Percentiles rank a stretch among this genome's conserved stretches.
Evolutionary conservation across 257 asterid species (phyloP).

Genomic region (Leptodermis oblonga): DNA sequence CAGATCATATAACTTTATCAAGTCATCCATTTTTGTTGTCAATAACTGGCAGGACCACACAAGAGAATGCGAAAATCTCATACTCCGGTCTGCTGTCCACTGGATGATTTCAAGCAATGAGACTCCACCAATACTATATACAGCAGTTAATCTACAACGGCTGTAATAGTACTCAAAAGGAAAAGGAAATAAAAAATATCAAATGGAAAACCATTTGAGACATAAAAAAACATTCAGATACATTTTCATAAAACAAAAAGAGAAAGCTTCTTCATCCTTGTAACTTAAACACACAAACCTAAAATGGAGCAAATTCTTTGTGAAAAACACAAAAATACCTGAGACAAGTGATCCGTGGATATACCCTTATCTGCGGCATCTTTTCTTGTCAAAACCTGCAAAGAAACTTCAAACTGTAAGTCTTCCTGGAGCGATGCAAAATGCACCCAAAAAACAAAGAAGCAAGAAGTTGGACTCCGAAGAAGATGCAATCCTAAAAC

Average conservation of each 20-base stretch:
- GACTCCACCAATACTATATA: background rate
- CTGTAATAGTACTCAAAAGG: background rate
- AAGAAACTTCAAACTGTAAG: constrained; percentile 1
- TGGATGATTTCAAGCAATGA: constrained; percentile 12
- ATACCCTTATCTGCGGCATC: constrained; percentile 39
- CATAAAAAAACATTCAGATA: background rate
- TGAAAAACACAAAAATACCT: constrained; percentile 33
- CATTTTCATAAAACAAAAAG: background rate
- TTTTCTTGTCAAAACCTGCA: constrained; percentile 67
- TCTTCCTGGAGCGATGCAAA: background rate
- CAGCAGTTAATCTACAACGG: background rate
- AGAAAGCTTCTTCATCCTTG: background rate
- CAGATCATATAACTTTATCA: constrained; percentile 1
- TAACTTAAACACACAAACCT: background rate
- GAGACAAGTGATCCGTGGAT: constrained; percentile 57
- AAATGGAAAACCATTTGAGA: constrained; percentile 6
- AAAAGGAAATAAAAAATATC: background rate
- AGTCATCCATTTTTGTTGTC: background rate
- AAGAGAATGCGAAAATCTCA: background rate
- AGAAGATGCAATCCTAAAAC: background rate
- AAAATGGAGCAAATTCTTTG: background rate
- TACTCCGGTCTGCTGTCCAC: constrained; percentile 7
- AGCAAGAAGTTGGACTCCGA: background rate
- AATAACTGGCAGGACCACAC: constrained; percentile 1
- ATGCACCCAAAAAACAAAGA: background rate